Evolutionary conservation across 2,329 filamentous ascomycete species (phyloP), one percentile per base, ranked within the genome.

Genomic region (Colletotrichum sp.): DNA sequence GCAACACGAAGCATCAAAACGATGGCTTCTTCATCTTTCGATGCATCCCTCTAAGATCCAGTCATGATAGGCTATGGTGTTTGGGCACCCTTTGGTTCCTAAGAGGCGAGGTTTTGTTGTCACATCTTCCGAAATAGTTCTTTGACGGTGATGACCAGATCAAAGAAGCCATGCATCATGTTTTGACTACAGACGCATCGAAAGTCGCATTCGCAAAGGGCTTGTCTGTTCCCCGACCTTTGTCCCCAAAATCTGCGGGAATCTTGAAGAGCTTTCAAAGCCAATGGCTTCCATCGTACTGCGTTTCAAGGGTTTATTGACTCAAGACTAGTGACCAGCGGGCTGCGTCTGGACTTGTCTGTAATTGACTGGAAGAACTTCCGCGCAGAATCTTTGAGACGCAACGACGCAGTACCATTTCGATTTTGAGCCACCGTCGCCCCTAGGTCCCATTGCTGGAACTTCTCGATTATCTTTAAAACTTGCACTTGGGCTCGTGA

Each of bases 101-200:
- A 3, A 52, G 43, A 52, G 3, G n/a, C 13, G n/a, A 21, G 1
- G 2, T 21, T 2, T 3, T 12, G 1, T 7, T 13, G 18, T 21
- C 43, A 7, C 3, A 52, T 21, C n/a, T 21, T 52, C 10, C 10
- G 43, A 52, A 24, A 52, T 12, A 52, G n/a, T 52, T 52, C 10
- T 52, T 52, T 13, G 43, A 52, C 4, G 4, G 6, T 21, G n/a
- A 52, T 21, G n/a, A 6, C n/a, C 12, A 24, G 43, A 52, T 52
- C 43, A 52, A 52, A 52, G 43, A 52, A 21, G n/a, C n/a, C 43
- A 10, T 52, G 9, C 10, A 21, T 13, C n/a, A 52, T 52, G 43
- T 21, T 52, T 52, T 52, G 10, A 52, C 3, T 52, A 13, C n/a
- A n/a, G 43, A 21, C n/a, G 43, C n/a, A 52, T 52, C 12, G 43